Base-by-base conservation (phyloP, 805 yeast genomes). In the Priceomyces carsonii region DNA sequence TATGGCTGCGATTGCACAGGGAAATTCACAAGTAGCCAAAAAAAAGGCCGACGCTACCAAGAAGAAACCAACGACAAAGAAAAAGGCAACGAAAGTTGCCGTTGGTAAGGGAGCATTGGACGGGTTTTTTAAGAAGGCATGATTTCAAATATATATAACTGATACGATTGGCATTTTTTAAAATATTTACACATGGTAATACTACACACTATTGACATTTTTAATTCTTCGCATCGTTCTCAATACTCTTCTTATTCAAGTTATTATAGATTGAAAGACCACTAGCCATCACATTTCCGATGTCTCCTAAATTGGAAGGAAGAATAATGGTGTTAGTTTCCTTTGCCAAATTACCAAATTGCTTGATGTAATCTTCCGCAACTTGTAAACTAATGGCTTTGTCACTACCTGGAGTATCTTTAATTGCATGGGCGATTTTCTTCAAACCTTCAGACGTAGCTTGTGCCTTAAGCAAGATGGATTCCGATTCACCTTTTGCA, bases 311-410 rank as follows among this genome's bases (percentile, higher is more conserved):
- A 37, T 81, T 82, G 8, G 88, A 74, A 10, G 95, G 95, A 17
- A 86, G 71, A 23, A 86, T 81, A 12, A 87, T 72, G 1, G 93
- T 83, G 52, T 84, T 86, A 20, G 82, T 64, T 57, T 85, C 91
- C 66, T 86, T 85, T 17, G 95, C 95, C 50, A 86, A 69, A 49
- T 85, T 80, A 32, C 84, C 82, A 55, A 87, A 86, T 20, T 91
- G 86, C 35, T 80, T 84, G 42, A 86, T 85, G 57, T 86, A 86
- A 53, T 82, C 84, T 54, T 84, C 90, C 10, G 95, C 95, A 27
- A 86, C 80, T 57, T 82, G 88, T 44, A 87, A 71, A 14, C 82
- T 67, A 23, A 86, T 88, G 7, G 95, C 95, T 31, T 83, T 85
- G 38, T 62, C 63, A 29, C 93, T 90, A 39, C 84, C 83, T 5